Evolutionary conservation across 1,284 basidiomycete species (phyloP).

Genomic region (Cryptococcus jaspeensis): DNA sequence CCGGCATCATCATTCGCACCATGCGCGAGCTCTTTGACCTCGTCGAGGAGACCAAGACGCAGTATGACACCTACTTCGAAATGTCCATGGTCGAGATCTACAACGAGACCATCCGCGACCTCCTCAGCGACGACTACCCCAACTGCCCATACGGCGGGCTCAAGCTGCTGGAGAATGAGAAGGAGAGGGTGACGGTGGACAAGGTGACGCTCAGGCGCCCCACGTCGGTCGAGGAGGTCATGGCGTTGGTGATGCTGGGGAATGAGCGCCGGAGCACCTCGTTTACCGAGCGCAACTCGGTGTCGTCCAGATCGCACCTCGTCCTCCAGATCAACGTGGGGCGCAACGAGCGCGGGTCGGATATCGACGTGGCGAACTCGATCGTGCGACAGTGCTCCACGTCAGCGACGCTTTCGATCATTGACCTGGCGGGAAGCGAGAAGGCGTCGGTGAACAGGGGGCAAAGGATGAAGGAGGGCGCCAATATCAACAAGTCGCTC

Average conservation of each 20-base stretch:
- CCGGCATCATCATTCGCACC: constrained; percentile 91
- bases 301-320: constrained; percentile 91
- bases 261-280: constrained; percentile 86
- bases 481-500: constrained; percentile 96
- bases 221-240: constrained; percentile 81
- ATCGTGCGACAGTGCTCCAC: constrained; percentile 60
- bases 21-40: constrained; percentile 92
- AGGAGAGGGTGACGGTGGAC: constrained; percentile 72
- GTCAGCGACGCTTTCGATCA: constrained; percentile 88
- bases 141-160: constrained; percentile 71
- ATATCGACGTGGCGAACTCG: constrained; percentile 42
- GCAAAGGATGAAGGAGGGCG: constrained; percentile 94
- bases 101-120: constrained; percentile 96
- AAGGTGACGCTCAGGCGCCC: constrained; percentile 78
- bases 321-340: constrained; percentile 91
- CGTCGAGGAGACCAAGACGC: constrained; percentile 77
- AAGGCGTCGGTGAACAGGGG: constrained; percentile 95
- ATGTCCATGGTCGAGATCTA: constrained; percentile 97
- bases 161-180: constrained; percentile 86
- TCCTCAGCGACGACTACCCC: constrained; percentile 68
- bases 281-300: constrained; percentile 89
- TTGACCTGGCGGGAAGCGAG: constrained; percentile 93
- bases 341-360: constrained; percentile 61
- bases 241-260: constrained; percentile 82
- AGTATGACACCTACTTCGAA: constrained; percentile 77